Evolutionary conservation across 169 alveolate species (phyloP).

Genomic region (Pseudocohnilembus persalinus): DNA sequence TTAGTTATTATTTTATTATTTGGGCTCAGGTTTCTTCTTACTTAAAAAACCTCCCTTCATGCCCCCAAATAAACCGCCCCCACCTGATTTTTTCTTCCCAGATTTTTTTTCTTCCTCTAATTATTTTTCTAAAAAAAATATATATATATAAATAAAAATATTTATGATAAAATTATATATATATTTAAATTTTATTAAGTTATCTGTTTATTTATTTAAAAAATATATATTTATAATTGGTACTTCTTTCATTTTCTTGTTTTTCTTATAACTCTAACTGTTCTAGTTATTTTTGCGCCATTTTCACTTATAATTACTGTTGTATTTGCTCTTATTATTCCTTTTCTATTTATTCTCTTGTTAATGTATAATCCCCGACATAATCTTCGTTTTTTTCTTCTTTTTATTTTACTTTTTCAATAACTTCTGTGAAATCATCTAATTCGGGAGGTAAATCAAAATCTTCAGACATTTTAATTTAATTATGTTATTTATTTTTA

Average conservation of each 20-base stretch:
- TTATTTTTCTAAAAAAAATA: background rate
- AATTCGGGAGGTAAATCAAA: slow-evolving; percentile 25
- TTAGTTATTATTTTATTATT: slow-evolving; percentile 4
- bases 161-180: no score
- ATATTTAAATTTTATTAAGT: no score
- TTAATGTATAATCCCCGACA: slow-evolving; percentile 19
- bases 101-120: slow-evolving; percentile 12
- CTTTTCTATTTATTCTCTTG: slow-evolving; percentile 20
- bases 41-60: background rate
- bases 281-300: no score
- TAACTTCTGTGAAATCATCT: slow-evolving; percentile 23
- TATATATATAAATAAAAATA: no score
- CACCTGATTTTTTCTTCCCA: background rate
- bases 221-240: no score
- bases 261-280: no score
- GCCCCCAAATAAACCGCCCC: background rate
- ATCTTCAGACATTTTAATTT: slow-evolving; percentile 11
- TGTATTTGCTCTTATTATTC: slow-evolving; percentile 3
- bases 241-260: no score
- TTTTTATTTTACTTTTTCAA: slow-evolving; percentile 9
- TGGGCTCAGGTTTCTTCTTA: background rate
- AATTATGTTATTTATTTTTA: no score
- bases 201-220: no score
- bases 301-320: slow-evolving; percentile 9
- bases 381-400: background rate